A percentile compares a stretch with the other conserved stretches of the same genome.
These are phyloP conservation scores for Malassezia japonica DNA, from an alignment of 1,284 basidiomycete species.

Conservation along the genomic window DNA sequence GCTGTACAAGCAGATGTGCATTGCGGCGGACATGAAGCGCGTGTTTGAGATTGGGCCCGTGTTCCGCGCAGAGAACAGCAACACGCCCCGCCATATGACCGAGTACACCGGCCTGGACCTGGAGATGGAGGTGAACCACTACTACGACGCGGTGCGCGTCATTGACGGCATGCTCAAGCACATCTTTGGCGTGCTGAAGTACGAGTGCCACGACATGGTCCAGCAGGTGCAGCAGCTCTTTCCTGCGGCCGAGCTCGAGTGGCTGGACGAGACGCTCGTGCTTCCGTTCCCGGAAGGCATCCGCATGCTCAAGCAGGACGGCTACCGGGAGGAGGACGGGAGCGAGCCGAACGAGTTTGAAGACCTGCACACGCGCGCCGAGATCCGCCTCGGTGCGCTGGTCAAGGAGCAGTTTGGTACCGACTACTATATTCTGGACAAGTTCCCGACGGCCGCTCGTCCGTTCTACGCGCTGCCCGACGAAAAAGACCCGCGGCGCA, in stretches of 20 bases:
- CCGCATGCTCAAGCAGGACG: constrained; percentile 55
- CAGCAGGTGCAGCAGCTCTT: constrained; percentile 31
- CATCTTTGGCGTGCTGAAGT: constrained; percentile 29
- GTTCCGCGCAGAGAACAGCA: constrained; percentile 45
- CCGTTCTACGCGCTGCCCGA: constrained; percentile 73
- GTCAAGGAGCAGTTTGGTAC: constrained; percentile 87
- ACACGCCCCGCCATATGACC: constrained; percentile 42
- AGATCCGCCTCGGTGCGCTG: constrained; percentile 78
- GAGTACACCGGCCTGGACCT: constrained; percentile 45
- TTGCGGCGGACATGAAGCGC: constrained; percentile 36
- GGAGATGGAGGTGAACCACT: constrained; percentile 43
- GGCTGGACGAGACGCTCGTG: constrained; percentile 49
- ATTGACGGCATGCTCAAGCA: constrained; percentile 43
- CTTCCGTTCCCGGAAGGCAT: constrained; percentile 80
- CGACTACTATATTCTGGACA: constrained; percentile 55
- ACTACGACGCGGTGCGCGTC: constrained; percentile 39
- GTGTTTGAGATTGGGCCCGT: constrained; percentile 46
- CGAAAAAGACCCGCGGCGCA: constrained; percentile 48
- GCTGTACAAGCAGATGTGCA: constrained; percentile 46
- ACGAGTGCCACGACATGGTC: constrained; percentile 24
- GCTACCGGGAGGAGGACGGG: constrained; percentile 37
- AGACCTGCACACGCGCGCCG: constrained; percentile 61
- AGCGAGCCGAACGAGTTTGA: constrained; percentile 34
- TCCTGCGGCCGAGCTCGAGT: constrained; percentile 40
- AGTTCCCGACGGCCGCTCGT: constrained; percentile 61